These are phyloP conservation scores for Colletotrichum nymphaeae DNA, from an alignment of 2,329 filamentous ascomycete genomes.

Conservation along the genomic window DNA sequence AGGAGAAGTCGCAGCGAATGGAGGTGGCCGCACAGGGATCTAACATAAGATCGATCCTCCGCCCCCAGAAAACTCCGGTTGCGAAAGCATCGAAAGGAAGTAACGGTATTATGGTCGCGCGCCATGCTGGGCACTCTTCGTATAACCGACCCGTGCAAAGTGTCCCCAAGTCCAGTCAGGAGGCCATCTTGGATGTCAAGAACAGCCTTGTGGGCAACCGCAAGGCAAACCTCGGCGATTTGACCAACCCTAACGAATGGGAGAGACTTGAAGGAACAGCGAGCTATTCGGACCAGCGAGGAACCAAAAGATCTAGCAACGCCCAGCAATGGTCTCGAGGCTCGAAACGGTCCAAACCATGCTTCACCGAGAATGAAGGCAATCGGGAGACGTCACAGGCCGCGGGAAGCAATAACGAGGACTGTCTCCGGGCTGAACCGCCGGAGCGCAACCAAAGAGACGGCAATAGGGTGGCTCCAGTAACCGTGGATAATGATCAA, in stretches of 20 bases:
- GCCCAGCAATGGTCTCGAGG: background rate
- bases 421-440: background rate
- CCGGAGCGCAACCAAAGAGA: background rate
- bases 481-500: background rate
- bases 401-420: background rate
- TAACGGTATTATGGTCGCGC: background rate
- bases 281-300: background rate
- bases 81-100: background rate
- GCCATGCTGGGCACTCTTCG: background rate
- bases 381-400: background rate
- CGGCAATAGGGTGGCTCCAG: background rate
- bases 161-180: background rate
- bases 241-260: background rate
- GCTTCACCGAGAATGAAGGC: background rate
- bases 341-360: constrained; percentile 5
- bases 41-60: background rate
- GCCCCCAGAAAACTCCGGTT: background rate
- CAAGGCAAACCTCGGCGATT: background rate
- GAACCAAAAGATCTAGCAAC: background rate
- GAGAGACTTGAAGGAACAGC: background rate
- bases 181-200: background rate
- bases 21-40: background rate
- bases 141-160: constrained; percentile 13
- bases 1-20: constrained; percentile 9
- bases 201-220: constrained; percentile 1